A percentile compares a stretch with the other conserved stretches of the same genome.
Conservation (phyloP, 305 asterid species). For the Withania somnifera region DNA sequence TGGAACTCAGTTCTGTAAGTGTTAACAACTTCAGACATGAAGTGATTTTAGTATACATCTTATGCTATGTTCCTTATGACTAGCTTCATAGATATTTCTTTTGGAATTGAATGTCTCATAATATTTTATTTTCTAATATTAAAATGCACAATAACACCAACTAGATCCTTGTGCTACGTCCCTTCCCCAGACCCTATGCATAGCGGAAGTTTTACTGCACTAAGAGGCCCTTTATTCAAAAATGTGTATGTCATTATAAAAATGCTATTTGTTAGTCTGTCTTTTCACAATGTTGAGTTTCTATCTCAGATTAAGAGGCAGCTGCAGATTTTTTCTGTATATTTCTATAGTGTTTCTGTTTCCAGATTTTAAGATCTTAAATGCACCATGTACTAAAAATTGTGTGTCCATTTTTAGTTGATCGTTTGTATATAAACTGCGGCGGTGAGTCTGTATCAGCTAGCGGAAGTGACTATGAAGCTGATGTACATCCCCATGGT, state of each 20-base stretch:
- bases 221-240: too few species aligned
- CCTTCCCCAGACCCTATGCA: too few species aligned
- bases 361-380: background rate
- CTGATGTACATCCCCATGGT: constrained; percentile 5
- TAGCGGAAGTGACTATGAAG: constrained; percentile 6
- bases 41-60: background rate
- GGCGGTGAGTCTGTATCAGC: constrained; percentile 9
- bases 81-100: background rate
- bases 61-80: background rate
- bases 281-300: background rate
- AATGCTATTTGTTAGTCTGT: background rate
- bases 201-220: too few species aligned
- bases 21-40: background rate
- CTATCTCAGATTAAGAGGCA: too few species aligned
- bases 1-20: background rate
- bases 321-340: background rate
- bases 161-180: too few species aligned
- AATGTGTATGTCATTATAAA: background rate
- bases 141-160: too few species aligned
- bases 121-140: too few species aligned
- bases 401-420: constrained; percentile 2
- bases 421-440: constrained; percentile 16
- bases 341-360: background rate
- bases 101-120: background rate
- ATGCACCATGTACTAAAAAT: background rate